phyloP scores from a whole-genome alignment of 768 basidiomycete species.

The Phlegmacium glaucopus region DNA sequence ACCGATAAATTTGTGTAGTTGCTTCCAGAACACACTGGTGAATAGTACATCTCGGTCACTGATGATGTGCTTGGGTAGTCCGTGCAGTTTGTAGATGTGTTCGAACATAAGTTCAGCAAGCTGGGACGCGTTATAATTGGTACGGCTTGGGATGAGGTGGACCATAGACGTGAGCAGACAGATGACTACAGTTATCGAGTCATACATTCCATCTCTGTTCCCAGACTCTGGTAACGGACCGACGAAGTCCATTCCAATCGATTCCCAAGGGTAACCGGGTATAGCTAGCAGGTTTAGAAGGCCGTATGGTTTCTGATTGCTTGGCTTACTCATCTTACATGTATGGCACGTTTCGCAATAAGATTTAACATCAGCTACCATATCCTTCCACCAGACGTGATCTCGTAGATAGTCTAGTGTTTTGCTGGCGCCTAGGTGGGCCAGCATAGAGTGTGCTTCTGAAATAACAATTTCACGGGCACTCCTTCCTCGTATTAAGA shows the following conservation, averaged over 20 bases:
- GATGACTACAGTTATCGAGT: conserved; percentile 11
- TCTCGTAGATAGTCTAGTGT: conserved; percentile 28
- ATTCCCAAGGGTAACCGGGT: conserved; percentile 6
- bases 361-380: conserved; percentile 20
- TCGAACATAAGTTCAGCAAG: conserved; percentile 9
- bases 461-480: conserved; percentile 29
- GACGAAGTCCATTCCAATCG: conserved; percentile 14
- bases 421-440: conserved; percentile 34
- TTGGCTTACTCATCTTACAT: conserved; percentile 17
- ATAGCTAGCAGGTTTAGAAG: conserved; percentile 8
- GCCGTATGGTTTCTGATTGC: conserved; percentile 22
- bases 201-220: conserved; percentile 2
- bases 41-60: conserved; percentile 10
- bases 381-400: conserved; percentile 36
- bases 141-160: conserved; percentile 6
- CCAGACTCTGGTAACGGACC: conserved; percentile 10
- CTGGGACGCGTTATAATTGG: conserved; percentile 6
- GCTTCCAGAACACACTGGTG: conserved; percentile 8
- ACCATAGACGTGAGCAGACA: conserved; percentile 9
- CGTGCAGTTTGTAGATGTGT: conserved; percentile 10
- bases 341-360: conserved; percentile 27
- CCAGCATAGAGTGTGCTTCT: conserved; percentile 35
- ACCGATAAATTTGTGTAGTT: conserved; percentile 9
- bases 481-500: conserved; percentile 6
- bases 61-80: conserved; percentile 7